phyloP scores from a whole-genome alignment of 2,329 filamentous ascomycete species.

The Beauveria pseudobassiana region DNA sequence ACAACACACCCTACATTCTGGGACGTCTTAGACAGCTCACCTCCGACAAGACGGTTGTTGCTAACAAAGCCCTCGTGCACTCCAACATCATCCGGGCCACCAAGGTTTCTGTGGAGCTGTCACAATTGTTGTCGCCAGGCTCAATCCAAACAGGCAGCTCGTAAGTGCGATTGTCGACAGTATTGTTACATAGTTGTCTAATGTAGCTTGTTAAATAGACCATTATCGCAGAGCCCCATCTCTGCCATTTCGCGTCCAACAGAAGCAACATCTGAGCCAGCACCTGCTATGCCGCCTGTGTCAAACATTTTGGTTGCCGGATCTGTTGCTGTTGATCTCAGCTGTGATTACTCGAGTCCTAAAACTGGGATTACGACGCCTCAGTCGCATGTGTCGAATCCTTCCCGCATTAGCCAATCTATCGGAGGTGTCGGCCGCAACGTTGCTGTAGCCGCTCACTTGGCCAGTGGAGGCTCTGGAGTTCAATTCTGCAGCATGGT shows the following conservation, averaged over 20 bases:
- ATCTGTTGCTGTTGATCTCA: slow-evolving; percentile 81
- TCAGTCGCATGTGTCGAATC: slow-evolving; percentile 74
- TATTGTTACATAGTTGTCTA: slow-evolving; percentile 23
- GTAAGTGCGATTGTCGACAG: slow-evolving; percentile 27
- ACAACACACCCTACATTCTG: slow-evolving; percentile 80
- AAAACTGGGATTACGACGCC: slow-evolving; percentile 30
- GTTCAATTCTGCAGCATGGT: slow-evolving; percentile 75
- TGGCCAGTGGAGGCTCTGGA: slow-evolving; percentile 48
- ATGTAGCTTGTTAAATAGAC: slow-evolving; percentile 27
- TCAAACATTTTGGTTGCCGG: slow-evolving; percentile 67
- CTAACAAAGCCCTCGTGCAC: slow-evolving; percentile 60
- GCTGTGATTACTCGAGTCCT: slow-evolving; percentile 60
- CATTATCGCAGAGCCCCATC: background rate
- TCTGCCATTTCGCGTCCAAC: background rate
- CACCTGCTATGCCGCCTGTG: background rate
- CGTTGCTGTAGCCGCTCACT: slow-evolving; percentile 75
- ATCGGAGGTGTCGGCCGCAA: slow-evolving; percentile 91
- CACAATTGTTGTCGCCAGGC: slow-evolving; percentile 31
- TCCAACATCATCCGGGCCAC: slow-evolving; percentile 48
- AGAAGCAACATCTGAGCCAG: background rate
- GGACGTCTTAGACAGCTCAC: slow-evolving; percentile 73
- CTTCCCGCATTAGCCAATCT: slow-evolving; percentile 69
- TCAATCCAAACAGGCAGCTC: slow-evolving; percentile 23
- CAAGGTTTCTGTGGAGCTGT: slow-evolving; percentile 46
- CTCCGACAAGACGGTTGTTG: slow-evolving; percentile 59